phyloP scores from a whole-genome alignment of 148 eudicot species.

The Rheum nobile region DNA sequence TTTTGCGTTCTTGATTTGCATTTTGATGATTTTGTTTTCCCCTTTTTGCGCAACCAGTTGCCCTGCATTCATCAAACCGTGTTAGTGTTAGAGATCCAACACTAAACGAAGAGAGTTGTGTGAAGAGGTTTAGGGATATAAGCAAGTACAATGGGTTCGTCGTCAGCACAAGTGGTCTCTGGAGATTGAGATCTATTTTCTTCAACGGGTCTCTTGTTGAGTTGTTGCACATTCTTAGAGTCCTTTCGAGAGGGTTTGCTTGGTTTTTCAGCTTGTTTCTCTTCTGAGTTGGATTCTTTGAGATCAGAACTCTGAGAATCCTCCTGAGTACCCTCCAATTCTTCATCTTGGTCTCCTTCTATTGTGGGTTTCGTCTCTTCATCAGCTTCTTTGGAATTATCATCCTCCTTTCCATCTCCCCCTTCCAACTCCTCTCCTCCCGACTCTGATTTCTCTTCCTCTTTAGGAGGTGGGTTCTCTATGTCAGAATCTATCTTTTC shows the following conservation, averaged over 20 bases:
- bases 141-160: slow-evolving; percentile 67
- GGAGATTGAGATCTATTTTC: slow-evolving; percentile 13
- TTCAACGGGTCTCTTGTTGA: slow-evolving; percentile 20
- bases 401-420: slow-evolving; percentile 17
- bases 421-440: slow-evolving; percentile 20
- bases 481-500: slow-evolving; percentile 19
- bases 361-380: slow-evolving; percentile 21
- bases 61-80: slow-evolving; percentile 51
- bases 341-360: slow-evolving; percentile 13
- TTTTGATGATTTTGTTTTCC: slow-evolving; percentile 32
- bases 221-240: slow-evolving; percentile 14
- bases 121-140: slow-evolving; percentile 6
- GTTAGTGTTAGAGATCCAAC: not conserved
- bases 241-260: slow-evolving; percentile 15
- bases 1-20: slow-evolving; percentile 15
- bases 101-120: not conserved
- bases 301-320: slow-evolving; percentile 19
- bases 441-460: not conserved
- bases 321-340: slow-evolving; percentile 10
- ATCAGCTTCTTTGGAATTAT: slow-evolving; percentile 19
- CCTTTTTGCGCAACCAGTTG: slow-evolving; percentile 49
- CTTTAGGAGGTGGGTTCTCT: slow-evolving; percentile 20
- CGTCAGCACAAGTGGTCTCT: slow-evolving; percentile 21
- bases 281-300: slow-evolving; percentile 17
- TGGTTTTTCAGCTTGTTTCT: slow-evolving; percentile 11